Percentiles rank a stretch among this genome's conserved stretches.
These are phyloP conservation scores for Vitis vinifera DNA, from an alignment of 164 flowering plant genomes.

Conservation along the genomic window DNA sequence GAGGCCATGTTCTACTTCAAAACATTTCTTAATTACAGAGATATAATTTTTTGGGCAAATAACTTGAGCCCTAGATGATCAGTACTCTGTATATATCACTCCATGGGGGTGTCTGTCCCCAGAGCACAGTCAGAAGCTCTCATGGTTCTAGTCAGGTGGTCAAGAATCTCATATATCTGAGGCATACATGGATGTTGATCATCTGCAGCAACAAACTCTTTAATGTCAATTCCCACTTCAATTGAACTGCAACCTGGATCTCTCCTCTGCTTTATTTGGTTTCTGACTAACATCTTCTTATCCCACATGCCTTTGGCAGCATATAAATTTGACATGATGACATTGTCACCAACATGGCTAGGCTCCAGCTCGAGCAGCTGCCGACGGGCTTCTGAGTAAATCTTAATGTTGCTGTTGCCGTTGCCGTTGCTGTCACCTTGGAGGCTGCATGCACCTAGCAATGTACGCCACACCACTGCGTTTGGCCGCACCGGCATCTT, in stretches of 20 bases:
- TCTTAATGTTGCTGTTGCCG: slow-evolving; percentile 13
- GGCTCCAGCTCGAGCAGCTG: slow-evolving; percentile 24
- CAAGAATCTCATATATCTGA: slow-evolving; percentile 20
- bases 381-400: slow-evolving; percentile 16
- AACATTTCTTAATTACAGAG: too few relatives aligned
- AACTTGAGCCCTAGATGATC: neutral
- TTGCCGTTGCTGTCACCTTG: neutral
- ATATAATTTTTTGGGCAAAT: too few relatives aligned
- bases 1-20: too few relatives aligned
- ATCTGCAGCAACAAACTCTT: slow-evolving; percentile 41
- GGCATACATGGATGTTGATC: slow-evolving; percentile 16
- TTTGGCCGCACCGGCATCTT: slow-evolving; percentile 30
- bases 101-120: neutral
- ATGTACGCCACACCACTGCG: slow-evolving; percentile 39
- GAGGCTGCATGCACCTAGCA: slow-evolving; percentile 33
- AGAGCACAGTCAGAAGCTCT: slow-evolving; percentile 7
- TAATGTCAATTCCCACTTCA: slow-evolving; percentile 28
- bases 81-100: neutral
- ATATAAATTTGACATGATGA: slow-evolving; percentile 37
- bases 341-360: slow-evolving; percentile 27
- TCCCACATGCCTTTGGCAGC: slow-evolving; percentile 48
- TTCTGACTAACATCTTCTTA: slow-evolving; percentile 27
- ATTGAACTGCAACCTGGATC: slow-evolving; percentile 51
- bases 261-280: slow-evolving; percentile 25
- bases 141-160: slow-evolving; percentile 21